Conservation (phyloP, 2,329 filamentous ascomycete species). For the Xylariales sp. region DNA sequence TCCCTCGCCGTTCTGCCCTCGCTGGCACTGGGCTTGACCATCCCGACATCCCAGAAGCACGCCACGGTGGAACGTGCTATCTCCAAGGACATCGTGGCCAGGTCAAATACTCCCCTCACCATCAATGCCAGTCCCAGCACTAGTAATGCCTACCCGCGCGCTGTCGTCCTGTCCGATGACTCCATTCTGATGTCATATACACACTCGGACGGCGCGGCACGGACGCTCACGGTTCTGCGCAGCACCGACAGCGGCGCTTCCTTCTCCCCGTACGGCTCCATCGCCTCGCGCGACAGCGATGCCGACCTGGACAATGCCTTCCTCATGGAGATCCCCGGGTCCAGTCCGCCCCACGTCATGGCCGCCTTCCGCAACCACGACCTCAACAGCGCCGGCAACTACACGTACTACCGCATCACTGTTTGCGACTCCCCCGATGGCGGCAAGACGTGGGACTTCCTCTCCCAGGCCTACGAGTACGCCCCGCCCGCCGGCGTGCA, state of each 20-base stretch:
- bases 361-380: slow-evolving; percentile 40
- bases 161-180: slow-evolving; percentile 31
- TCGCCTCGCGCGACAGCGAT: slow-evolving; percentile 22
- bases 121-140: background rate
- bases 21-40: too few relatives aligned
- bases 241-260: slow-evolving; percentile 30
- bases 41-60: too few relatives aligned
- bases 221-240: slow-evolving; percentile 25
- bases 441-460: slow-evolving; percentile 28
- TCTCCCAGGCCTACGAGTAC: slow-evolving; percentile 32
- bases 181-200: slow-evolving; percentile 33
- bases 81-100: too few relatives aligned
- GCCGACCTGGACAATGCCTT: slow-evolving; percentile 37
- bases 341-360: slow-evolving; percentile 23
- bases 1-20: too few relatives aligned
- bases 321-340: slow-evolving; percentile 27
- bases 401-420: slow-evolving; percentile 33
- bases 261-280: slow-evolving; percentile 29
- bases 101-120: too few relatives aligned
- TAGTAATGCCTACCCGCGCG: slow-evolving; percentile 33
- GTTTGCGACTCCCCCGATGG: slow-evolving; percentile 22
- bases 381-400: slow-evolving; percentile 22
- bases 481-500: slow-evolving; percentile 14
- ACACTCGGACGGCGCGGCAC: slow-evolving; percentile 20
- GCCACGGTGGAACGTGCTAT: too few relatives aligned